These are phyloP conservation scores for Pythium sukuiense DNA, from an alignment of 352 stramenopile genomes.

Conservation along the genomic window DNA sequence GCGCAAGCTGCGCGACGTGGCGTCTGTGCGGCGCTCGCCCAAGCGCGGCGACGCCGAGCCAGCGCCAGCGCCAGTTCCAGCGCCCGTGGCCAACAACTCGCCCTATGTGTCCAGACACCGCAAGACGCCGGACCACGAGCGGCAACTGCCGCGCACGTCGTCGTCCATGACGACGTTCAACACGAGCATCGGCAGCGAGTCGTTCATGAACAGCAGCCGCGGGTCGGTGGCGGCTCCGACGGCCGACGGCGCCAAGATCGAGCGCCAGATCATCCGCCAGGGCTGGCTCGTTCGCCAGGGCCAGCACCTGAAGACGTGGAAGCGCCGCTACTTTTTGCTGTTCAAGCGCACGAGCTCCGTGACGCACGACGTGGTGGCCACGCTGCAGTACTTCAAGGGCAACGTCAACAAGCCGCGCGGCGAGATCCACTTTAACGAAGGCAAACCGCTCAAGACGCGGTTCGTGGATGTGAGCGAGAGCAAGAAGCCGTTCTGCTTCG, in stretches of 20 bases:
- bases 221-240: slow-evolving; percentile 26
- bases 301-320: slow-evolving; percentile 73
- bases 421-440: slow-evolving; percentile 70
- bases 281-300: slow-evolving; percentile 40
- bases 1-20: slow-evolving; percentile 26
- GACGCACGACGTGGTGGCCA: slow-evolving; percentile 70
- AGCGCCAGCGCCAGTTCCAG: not conserved
- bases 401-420: slow-evolving; percentile 74
- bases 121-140: not conserved
- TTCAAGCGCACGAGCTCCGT: slow-evolving; percentile 70
- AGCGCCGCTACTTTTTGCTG: slow-evolving; percentile 86
- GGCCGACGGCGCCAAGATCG: slow-evolving; percentile 40
- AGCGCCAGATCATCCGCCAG: slow-evolving; percentile 31
- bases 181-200: slow-evolving; percentile 9
- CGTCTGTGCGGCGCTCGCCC: slow-evolving; percentile 20
- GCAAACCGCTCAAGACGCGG: slow-evolving; percentile 62
- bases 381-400: slow-evolving; percentile 86
- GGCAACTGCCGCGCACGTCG: not conserved
- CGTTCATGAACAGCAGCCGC: not conserved
- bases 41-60: slow-evolving; percentile 1
- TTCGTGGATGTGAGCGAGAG: slow-evolving; percentile 80
- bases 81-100: not conserved
- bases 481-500: slow-evolving; percentile 85
- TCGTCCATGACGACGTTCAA: slow-evolving; percentile 9
- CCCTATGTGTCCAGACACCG: not conserved